phyloP scores from a whole-genome alignment of 768 basidiomycete species.

The Pleurotus djamor region DNA sequence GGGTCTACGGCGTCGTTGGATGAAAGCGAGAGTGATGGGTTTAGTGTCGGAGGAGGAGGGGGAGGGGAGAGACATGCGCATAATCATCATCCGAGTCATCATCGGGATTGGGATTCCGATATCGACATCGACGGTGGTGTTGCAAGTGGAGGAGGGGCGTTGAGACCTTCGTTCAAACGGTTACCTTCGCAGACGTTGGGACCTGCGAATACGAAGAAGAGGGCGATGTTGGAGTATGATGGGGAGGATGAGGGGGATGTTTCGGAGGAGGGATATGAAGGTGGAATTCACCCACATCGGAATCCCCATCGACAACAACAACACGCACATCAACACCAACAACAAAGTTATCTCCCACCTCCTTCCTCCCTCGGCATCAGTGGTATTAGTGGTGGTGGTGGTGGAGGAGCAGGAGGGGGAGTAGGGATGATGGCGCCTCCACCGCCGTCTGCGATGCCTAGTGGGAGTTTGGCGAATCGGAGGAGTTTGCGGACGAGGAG shows the following conservation, averaged over 20 bases:
- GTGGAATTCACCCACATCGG: not conserved
- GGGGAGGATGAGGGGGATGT: conserved; percentile 23
- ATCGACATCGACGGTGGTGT: conserved; percentile 2
- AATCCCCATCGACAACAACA: not conserved
- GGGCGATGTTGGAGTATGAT: conserved; percentile 39
- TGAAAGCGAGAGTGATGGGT: conserved; percentile 18
- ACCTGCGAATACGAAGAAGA: conserved; percentile 59
- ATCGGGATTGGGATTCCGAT: too few species aligned
- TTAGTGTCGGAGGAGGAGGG: not conserved
- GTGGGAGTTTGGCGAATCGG: conserved; percentile 11
- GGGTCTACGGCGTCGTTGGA: conserved; percentile 30
- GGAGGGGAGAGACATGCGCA: not conserved
- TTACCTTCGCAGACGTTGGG: conserved; percentile 73
- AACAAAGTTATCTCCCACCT: too few species aligned
- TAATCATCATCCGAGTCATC: too few species aligned
- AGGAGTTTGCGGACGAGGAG: conserved; percentile 26
- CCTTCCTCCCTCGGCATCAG: too few species aligned
- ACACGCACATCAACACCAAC: not conserved
- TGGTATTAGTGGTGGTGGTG: too few species aligned
- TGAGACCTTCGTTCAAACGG: conserved; percentile 70
- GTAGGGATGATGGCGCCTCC: not conserved
- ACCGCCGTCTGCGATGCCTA: not conserved
- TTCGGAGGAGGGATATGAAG: conserved; percentile 10
- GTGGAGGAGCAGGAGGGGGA: too few species aligned
- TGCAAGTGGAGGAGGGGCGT: conserved; percentile 16